phyloP scores from a whole-genome alignment of 352 stramenopile species.

The Globisporangium carolinianum region DNA sequence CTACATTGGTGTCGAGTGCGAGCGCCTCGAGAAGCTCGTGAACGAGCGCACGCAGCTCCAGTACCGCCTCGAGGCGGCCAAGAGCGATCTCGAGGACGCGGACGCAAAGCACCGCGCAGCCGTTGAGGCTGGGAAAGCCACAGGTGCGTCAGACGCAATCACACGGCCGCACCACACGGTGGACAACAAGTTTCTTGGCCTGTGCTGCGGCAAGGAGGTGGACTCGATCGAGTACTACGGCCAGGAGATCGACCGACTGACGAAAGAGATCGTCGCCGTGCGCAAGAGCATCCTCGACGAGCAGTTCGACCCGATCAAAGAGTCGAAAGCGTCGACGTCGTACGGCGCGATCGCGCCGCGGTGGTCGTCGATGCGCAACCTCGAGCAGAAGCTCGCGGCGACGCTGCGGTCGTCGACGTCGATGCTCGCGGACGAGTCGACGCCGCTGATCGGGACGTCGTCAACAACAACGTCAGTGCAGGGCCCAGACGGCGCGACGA shows the following conservation, averaged over 20 bases:
- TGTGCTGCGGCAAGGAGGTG: conserved; percentile 41
- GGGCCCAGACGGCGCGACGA: conserved; percentile 20
- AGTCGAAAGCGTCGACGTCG: conserved; percentile 9
- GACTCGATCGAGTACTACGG: conserved; percentile 61
- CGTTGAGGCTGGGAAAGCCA: conserved; percentile 13
- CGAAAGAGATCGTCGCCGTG: conserved; percentile 37
- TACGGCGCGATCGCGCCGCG: conserved; percentile 17
- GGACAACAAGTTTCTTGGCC: conserved; percentile 30
- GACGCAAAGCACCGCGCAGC: conserved; percentile 14
- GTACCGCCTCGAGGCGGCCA: conserved; percentile 42
- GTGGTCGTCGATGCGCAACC: conserved; percentile 9
- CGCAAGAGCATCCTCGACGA: conserved; percentile 42
- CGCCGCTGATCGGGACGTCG: conserved; percentile 6
- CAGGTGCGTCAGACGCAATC: conserved; percentile 9
- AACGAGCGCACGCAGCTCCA: conserved; percentile 41
- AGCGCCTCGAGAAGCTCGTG: conserved; percentile 45
- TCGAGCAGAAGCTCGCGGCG: conserved; percentile 7
- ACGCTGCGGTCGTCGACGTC: conserved; percentile 8
- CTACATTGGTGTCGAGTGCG: conserved; percentile 69
- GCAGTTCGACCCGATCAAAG: conserved; percentile 29
- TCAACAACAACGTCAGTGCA: conserved; percentile 2
- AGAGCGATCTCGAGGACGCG: conserved; percentile 30
- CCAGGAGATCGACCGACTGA: conserved; percentile 36
- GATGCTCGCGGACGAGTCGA: not conserved
- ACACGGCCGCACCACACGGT: conserved; percentile 32